Evolutionary conservation across 257 asterid genomes (phyloP).

Genomic region (Fraxinus excelsior): DNA sequence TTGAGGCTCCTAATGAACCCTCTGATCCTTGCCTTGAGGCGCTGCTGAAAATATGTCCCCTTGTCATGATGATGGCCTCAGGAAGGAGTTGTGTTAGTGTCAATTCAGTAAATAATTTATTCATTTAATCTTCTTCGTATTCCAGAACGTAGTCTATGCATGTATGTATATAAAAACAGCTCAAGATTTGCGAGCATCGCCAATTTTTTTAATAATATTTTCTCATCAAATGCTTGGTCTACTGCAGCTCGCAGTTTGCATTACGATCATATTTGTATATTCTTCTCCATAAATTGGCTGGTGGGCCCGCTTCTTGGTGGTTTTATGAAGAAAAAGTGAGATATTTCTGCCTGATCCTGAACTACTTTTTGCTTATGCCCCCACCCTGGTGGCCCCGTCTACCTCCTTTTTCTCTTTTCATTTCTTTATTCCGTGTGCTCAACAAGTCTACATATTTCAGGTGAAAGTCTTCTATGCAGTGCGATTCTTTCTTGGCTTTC

Average conservation of each 20-base stretch:
- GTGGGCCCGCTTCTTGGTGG: constrained; percentile 93
- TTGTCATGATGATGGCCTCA: no score
- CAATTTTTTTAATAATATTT: no score
- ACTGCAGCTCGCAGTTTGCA: constrained; percentile 85
- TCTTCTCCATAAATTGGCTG: constrained; percentile 78
- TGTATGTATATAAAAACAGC: no score
- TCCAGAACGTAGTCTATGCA: no score
- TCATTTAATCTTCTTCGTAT: no score
- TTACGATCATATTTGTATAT: constrained; percentile 82
- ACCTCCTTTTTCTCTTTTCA: constrained; percentile 8
- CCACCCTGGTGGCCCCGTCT: no score
- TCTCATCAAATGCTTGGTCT: constrained; percentile 23
- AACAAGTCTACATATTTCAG: constrained; percentile 44
- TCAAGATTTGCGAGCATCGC: no score
- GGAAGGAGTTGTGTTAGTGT: no score
- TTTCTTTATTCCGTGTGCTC: constrained; percentile 22
- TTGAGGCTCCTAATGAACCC: no score
- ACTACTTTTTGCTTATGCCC: not conserved
- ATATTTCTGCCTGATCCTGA: constrained; percentile 1
- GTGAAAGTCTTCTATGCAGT: constrained; percentile 90
- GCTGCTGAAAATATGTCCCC: no score
- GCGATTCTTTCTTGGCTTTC: constrained; percentile 73
- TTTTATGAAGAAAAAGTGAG: constrained; percentile 88
- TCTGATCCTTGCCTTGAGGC: no score
- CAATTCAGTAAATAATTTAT: no score